Evolutionary conservation across 83 land plant genomes (phyloP), one percentile per base, ranked within the genome.

Genomic region (Picea abies): DNA sequence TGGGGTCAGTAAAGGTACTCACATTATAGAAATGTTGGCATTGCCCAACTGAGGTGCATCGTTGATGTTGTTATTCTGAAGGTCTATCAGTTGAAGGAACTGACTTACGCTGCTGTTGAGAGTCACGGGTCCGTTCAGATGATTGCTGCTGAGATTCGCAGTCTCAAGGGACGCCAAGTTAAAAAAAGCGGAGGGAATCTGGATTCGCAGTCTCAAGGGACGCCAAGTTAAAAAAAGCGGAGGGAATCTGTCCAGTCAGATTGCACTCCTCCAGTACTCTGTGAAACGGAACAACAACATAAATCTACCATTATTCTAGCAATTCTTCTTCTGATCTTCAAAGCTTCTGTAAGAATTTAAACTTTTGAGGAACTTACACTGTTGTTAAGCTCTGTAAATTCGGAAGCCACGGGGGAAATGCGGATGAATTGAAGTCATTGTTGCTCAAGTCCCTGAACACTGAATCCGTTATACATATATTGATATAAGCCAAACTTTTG

Each of bases 171-270:
- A 32, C 0, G 64, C 39, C 63, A 79, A 32, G 41, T 35, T 39
- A n/a, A n/a, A n/a, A n/a, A n/a, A n/a, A n/a, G n/a, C n/a, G n/a
- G n/a, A n/a, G n/a, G n/a, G n/a, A n/a, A n/a, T n/a, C n/a, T n/a
- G n/a, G 82, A 80, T 84, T 89, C 77, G 89, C 89, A 84, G 89
- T 85, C 73, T 90, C 89, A 22, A 93, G n/a, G 63, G 79, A 84
- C 22, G 89, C 83, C 52, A 87, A 82, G 79, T 90, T 3, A 15
- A 79, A 35, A 62, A 62, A 1, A n/a, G 16, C 79, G n/a, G 41
- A 32, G 11, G 80, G 66, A 16, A 79, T 60, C 22, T 29, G 4
- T 0, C 80, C 66, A 22, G 15, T 79, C 25, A 79, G 23, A 5
- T 9, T 17, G 23, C 80, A 60, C 32, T 79, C 61, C 17, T 79